Conservation (phyloP, 2,329 filamentous ascomycete genomes). For the Trichoderma sp. region DNA sequence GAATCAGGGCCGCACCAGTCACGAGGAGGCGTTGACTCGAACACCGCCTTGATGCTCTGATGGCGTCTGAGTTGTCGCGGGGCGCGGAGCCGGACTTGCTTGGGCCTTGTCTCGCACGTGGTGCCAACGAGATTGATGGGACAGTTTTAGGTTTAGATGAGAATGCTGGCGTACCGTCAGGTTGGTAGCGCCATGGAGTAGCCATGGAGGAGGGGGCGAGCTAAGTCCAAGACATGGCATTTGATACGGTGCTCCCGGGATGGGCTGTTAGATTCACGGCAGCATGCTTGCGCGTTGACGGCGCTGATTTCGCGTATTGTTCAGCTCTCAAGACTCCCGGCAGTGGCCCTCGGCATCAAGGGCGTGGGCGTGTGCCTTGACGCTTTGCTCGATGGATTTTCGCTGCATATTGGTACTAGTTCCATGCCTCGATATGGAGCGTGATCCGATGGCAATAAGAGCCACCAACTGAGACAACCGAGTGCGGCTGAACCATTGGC, state of each 20-base stretch:
- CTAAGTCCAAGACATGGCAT: not conserved
- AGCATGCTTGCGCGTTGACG: not conserved
- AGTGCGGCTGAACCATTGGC: conserved; percentile 9
- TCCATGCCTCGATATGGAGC: conserved; percentile 1
- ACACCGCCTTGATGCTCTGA: not conserved
- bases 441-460: not conserved
- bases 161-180: conserved; percentile 14
- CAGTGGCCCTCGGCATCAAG: not conserved
- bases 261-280: not conserved
- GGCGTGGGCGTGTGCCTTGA: not conserved
- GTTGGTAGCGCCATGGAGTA: conserved; percentile 4
- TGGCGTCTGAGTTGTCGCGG: conserved; percentile 13
- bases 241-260: not conserved
- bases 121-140: conserved; percentile 9
- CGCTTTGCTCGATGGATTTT: not conserved
- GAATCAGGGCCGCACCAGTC: conserved; percentile 3
- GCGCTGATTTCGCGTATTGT: conserved; percentile 7
- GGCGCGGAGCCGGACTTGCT: conserved; percentile 6
- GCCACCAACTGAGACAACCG: conserved; percentile 3
- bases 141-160: conserved; percentile 16
- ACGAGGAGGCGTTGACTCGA: conserved; percentile 12
- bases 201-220: not conserved
- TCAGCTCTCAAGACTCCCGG: not conserved
- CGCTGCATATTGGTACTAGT: not conserved
- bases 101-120: conserved; percentile 16